Evolutionary conservation across 768 basidiomycete genomes (phyloP).

Genomic region (Pleurotus pulmonarius): DNA sequence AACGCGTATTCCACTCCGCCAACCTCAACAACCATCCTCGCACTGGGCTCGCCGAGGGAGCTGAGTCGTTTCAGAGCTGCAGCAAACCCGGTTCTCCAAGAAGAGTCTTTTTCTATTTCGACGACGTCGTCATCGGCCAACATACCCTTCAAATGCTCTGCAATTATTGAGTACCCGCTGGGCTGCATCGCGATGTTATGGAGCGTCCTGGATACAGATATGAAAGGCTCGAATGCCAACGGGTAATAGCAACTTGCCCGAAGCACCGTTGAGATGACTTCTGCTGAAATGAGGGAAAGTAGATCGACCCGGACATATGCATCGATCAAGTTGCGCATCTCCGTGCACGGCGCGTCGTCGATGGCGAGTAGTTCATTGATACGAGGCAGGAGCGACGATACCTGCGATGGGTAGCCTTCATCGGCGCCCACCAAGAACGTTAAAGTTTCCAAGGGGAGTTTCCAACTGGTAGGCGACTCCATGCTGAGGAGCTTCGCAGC

Average conservation of each 20-base stretch:
- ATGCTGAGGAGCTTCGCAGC: neutral
- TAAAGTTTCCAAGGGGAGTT: conserved; percentile 5
- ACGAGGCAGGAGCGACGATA: conserved; percentile 2
- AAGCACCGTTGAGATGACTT: neutral
- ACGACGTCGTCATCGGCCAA: conserved; percentile 11
- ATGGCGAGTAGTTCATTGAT: neutral
- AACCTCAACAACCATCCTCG: conserved; percentile 12
- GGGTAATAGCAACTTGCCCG: conserved; percentile 1
- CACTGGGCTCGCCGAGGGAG: conserved; percentile 4
- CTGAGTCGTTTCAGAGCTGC: conserved; percentile 13
- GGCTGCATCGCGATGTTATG: neutral
- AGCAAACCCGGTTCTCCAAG: conserved; percentile 10
- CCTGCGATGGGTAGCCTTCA: conserved; percentile 6
- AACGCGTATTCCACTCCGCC: conserved; percentile 16
- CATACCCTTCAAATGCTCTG: conserved; percentile 6
- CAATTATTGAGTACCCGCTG: neutral
- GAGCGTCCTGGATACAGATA: neutral
- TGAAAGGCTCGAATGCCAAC: neutral
- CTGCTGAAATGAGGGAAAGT: neutral
- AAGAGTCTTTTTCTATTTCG: conserved; percentile 14
- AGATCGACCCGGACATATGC: neutral
- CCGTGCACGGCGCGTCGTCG: neutral
- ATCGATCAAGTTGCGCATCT: neutral
- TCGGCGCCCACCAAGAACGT: neutral
- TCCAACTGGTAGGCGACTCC: neutral